Base-by-base conservation (phyloP, 192 early-diverging fungal genomes). In the Spinellus fusiger region DNA sequence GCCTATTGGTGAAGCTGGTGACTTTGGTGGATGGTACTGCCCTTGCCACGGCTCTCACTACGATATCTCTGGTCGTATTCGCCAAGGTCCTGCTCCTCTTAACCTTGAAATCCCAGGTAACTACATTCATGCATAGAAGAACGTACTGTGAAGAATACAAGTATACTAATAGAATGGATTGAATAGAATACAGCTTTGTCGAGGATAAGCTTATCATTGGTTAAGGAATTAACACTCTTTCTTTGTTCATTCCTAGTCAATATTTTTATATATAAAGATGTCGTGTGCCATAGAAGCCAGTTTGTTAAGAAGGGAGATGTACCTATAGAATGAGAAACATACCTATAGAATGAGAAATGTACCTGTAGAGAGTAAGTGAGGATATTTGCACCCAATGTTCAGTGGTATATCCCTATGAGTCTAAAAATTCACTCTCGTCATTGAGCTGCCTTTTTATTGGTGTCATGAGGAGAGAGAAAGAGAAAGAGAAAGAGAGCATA, bases 21-120 rank as follows among this genome's bases (percentile, higher is more conserved):
- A 98, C 56, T 98, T 84, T 76, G 91, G 92, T 70, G 96, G 96
- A 67, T 98, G 96, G 96, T 98, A 96, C 87, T 98, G 96, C 80
- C 96, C 96, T 54, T 98, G 96, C 86, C 96, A 98, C 81, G 96
- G 96, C 59, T 98, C 96, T 37, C 96, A 98, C 74, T 98, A 98
- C 75, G 96, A 98, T 75, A 93, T 98, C 65, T 94, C 93, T 57
- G 95, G 95, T 47, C 93, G 95, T 79, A 94, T 96, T 64, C 86
- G 96, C 68, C 95, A 96, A 83, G 96, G 96, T 55, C 96, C 96
- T 27, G 96, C 96, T 56, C 96, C 96, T 32, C 83, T 98, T 46
- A 98, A 98, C 86, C 83, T 98, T 74, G 96, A 98, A 81, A 86
- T 98, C 59, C 96, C 96, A 51, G 71, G 65, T 64, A 85, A 89